Evolutionary conservation across 1,139 yeast species (phyloP), one percentile per base, ranked within the genome.

Genomic region (Zygoascus sp.): DNA sequence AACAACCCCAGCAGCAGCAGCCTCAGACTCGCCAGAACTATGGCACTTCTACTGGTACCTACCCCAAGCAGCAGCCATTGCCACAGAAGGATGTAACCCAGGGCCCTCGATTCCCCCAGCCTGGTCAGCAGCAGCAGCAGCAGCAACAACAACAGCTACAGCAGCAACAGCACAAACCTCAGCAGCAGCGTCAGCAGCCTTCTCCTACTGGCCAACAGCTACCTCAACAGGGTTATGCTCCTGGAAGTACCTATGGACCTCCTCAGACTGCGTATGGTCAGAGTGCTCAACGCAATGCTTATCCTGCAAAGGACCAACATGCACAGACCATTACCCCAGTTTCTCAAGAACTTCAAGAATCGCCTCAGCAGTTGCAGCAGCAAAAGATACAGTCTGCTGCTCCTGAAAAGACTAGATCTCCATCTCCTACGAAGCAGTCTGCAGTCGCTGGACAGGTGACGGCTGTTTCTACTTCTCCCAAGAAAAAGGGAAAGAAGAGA

Each of bases 401-500:
- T 10, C 9, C 8, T n/a, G 47, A 46, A 27, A 46, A 47, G 36
- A 19, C 22, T 15, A 45, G 39, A 35, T 35, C 39, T 19, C 39
- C 39, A 5, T 35, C 39, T 7, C 39, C 39, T 19, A 19, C 39
- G 8, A 44, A 44, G 13, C 51, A 47, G 38, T 44, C 41, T 32
- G 45, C n/a, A n/a, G n/a, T n/a, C n/a, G n/a, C 43, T 21, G 28
- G n/a, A 5, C 40, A 40, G 38, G 21, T 23, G n/a, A n/a, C n/a
- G 7, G 22, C 15, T 21, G 11, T 11, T 2, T 27, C 44, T 17
- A 21, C 17, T 16, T 40, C 43, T 9, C 44, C 47, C 25, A 13
- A 40, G 34, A 46, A 47, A 32, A 51, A 52, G 17, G 55, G 56
- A 32, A 48, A 58, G 5, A 55, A 62, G 40, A 78, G 85, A 60